Base-by-base conservation (phyloP, 192 early-diverging fungal species). In the Chytriomyces sp. region DNA sequence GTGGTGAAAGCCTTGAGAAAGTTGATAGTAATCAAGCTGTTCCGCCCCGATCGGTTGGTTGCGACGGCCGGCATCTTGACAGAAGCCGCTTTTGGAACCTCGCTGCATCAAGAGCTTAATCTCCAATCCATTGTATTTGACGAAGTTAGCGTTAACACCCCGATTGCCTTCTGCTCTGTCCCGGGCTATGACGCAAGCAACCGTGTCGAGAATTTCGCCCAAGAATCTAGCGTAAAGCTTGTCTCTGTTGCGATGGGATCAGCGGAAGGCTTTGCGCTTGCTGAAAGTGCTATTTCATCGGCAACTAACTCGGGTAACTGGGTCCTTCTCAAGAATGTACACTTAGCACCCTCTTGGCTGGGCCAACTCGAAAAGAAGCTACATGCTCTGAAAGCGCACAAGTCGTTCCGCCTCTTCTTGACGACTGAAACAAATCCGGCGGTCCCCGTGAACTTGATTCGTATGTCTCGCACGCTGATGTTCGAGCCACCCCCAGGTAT, bases 291-390 rank as follows among this genome's bases (percentile, higher is more conserved):
- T 0, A 96, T 99, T 64, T 85, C 91, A 1, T 64, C 78, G 0
- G 95, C 96, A 0, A 85, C 84, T 39, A 92, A 92, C 78, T 87
- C 79, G 39, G 98, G 98, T 57, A 82, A 84, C 53, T 99, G 96
- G 96, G 96, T 99, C 5, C 82, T 99, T 63, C 84, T 99, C 60
- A 96, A 98, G 82, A 99, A 99, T 77, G 98, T 98, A n/a, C 98
- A 99, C 71, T 80, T 99, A 58, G 94, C 97, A 31, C 86, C 94
- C 0, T 77, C 86, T 3, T 99, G 98, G 98, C 86, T 99, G 4
- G 86, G 89, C 44, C 92, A 94, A 75, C 87, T 99, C 4, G 96
- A 99, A 83, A 99, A 99, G 88, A 85, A 90, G 68, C 80, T 98
- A 67, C 92, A 95, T 68, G 85, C 88, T 37, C 73, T 96, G 77